Evolutionary conservation across 148 eudicot species (phyloP).

Genomic region (Arbutus unedo): DNA sequence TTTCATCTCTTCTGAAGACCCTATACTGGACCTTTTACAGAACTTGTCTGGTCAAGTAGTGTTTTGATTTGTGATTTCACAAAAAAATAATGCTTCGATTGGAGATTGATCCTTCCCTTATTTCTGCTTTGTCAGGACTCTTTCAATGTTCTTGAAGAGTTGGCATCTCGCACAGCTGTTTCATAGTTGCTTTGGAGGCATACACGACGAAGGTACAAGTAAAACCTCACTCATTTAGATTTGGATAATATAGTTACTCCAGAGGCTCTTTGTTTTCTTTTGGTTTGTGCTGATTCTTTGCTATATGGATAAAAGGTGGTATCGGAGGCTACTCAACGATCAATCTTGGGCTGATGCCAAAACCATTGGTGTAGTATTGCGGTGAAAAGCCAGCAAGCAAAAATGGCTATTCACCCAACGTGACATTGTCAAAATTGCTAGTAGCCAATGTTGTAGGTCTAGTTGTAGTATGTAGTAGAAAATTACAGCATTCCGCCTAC

Average conservation of each 20-base stretch:
- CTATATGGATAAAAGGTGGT: neutral
- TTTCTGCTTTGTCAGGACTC: slow-evolving; percentile 9
- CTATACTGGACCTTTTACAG: neutral
- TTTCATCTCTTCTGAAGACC: neutral
- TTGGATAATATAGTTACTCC: neutral
- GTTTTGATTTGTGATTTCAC: neutral
- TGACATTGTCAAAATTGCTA: neutral
- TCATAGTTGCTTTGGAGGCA: neutral
- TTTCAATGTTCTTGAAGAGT: slow-evolving; percentile 10
- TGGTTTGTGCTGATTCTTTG: neutral
- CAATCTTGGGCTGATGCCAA: neutral
- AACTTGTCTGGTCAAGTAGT: neutral
- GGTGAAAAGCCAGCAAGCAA: neutral
- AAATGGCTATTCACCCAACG: neutral
- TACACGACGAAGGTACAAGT: neutral
- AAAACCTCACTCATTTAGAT: neutral
- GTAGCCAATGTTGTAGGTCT: neutral
- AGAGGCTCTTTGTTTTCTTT: too few relatives aligned
- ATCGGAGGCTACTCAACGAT: neutral
- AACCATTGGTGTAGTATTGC: neutral
- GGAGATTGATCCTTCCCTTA: neutral
- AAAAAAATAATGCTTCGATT: neutral
- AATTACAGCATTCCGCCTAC: neutral
- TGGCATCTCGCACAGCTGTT: neutral
- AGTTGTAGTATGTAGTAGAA: neutral